Base-by-base conservation (phyloP, 2,329 filamentous ascomycete genomes). In the Dendryphion nanum region DNA sequence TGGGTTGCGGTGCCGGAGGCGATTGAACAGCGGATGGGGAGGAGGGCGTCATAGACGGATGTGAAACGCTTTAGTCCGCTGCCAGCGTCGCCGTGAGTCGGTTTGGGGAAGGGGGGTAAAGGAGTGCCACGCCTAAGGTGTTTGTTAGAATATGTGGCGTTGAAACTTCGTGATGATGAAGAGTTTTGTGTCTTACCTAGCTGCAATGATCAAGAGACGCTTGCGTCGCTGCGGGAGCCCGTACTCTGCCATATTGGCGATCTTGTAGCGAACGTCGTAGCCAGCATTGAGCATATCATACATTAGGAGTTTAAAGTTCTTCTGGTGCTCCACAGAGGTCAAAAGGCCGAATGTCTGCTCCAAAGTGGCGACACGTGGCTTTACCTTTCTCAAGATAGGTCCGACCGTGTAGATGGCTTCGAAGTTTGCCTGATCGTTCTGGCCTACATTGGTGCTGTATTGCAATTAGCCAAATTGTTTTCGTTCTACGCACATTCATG, bases 61-160 rank as follows among this genome's bases (percentile, higher is more conserved):
- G 46, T 35, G 8, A 36, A 54, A 1, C 32, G 47, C 16, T 55
- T 51, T 0, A 65, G 30, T 0, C 61, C 55, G 14, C 36, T 52
- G 1, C 44, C 46, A 1, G 15, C 2, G 1, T 45, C 40, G 16
- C 61, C 61, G 30, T 61, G 48, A 0, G 44, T 54, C 0, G 51
- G 44, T 7, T 47, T 47, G 0, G 62, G 62, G 18, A 65, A 63
- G 1, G 53, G 53, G 0, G 62, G 59, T 0, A 65, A 21, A 0
- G 62, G 59, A 5, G 24, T 43, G 0, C 51, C 59, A 1, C 42
- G 12, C 15, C 16, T 26, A 3, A 10, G 10, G 23, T 10, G 10
- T 10, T 26, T 26, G 23, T 26, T 26, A 26, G n/a, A 26, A 26
- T n/a, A 26, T 26, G 23, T 3, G n/a, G 10, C 23, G 10, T n/a